These are phyloP conservation scores for Epichloe aotearoae DNA, from an alignment of 2,329 filamentous ascomycete genomes.

Conservation along the genomic window DNA sequence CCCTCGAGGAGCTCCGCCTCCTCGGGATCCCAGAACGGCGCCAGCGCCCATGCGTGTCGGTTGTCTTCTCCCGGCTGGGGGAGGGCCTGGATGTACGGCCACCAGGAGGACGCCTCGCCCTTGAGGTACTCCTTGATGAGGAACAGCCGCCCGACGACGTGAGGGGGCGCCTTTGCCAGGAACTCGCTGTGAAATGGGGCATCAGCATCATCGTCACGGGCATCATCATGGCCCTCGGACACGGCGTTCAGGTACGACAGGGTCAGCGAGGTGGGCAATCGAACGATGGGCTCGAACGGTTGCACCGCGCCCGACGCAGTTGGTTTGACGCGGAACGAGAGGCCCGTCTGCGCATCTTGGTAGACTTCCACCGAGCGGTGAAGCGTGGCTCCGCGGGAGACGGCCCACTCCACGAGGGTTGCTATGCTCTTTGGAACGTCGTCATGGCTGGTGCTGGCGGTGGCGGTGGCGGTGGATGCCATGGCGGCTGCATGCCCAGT, in stretches of 20 bases:
- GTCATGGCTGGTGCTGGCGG: neutral
- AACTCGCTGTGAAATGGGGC: conserved; percentile 34
- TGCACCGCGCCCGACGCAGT: conserved; percentile 14
- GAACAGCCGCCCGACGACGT: conserved; percentile 54
- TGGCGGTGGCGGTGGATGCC: neutral
- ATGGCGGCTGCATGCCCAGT: neutral
- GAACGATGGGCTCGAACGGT: conserved; percentile 32
- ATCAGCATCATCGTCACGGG: no score
- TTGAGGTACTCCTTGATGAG: conserved; percentile 54
- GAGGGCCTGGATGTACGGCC: conserved; percentile 54
- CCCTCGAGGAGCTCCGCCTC: conserved; percentile 45
- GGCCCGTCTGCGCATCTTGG: conserved; percentile 34
- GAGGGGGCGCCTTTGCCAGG: conserved; percentile 34
- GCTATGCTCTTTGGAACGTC: conserved; percentile 10
- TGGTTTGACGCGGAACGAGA: conserved; percentile 39
- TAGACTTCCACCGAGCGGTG: conserved; percentile 41
- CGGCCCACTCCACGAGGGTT: conserved; percentile 35
- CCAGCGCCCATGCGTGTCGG: conserved; percentile 36
- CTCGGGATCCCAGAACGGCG: conserved; percentile 49
- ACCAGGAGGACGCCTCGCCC: conserved; percentile 49
- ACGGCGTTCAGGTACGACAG: conserved; percentile 47
- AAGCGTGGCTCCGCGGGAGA: conserved; percentile 30
- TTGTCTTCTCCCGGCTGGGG: conserved; percentile 43
- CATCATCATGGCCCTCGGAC: conserved; percentile 8
- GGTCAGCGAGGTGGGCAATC: conserved; percentile 37